phyloP scores from a whole-genome alignment of 805 yeast species.

The Cyberlindnera samutprakarnensis region DNA sequence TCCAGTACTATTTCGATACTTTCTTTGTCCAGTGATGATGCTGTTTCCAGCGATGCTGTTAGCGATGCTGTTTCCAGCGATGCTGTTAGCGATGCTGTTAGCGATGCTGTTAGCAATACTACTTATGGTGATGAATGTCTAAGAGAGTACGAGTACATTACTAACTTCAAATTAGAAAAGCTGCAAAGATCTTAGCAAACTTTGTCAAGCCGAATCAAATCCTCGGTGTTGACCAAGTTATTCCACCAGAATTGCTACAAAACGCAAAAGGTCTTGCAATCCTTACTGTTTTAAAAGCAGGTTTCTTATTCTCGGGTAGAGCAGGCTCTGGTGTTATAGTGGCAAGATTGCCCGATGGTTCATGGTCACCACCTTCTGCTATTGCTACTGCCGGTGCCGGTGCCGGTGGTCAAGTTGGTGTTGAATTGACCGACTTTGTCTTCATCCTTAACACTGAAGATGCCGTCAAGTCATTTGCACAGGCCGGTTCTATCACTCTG shows the following conservation, averaged over 20 bases:
- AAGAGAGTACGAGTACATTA: no score
- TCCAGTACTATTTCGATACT: no score
- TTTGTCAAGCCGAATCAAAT: slow-evolving; percentile 93
- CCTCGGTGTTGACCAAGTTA: slow-evolving; percentile 79
- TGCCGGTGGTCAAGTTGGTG: slow-evolving; percentile 96
- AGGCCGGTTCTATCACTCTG: slow-evolving; percentile 85
- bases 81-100: no score
- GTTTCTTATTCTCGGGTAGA: slow-evolving; percentile 91
- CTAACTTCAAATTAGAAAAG: no score
- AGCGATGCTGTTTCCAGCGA: no score
- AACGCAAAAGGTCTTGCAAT: slow-evolving; percentile 91
- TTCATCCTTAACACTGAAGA: slow-evolving; percentile 80
- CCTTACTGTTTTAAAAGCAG: slow-evolving; percentile 93
- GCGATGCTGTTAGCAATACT: slow-evolving; percentile 25
- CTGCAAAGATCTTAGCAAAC: slow-evolving; percentile 83
- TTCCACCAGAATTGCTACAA: slow-evolving; percentile 80
- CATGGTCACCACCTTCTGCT: slow-evolving; percentile 98
- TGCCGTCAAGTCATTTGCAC: slow-evolving; percentile 92
- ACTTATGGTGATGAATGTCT: no score
- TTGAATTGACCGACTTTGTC: slow-evolving; percentile 93
- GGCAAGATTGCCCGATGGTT: slow-evolving; percentile 88
- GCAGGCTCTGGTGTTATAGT: slow-evolving; percentile 97
- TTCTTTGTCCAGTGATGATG: no score
- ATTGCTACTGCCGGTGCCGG: slow-evolving; percentile 97
- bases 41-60: no score